Evolutionary conservation across 2,329 filamentous ascomycete genomes (phyloP).

Genomic region (Exophiala phaeomuriformis): DNA sequence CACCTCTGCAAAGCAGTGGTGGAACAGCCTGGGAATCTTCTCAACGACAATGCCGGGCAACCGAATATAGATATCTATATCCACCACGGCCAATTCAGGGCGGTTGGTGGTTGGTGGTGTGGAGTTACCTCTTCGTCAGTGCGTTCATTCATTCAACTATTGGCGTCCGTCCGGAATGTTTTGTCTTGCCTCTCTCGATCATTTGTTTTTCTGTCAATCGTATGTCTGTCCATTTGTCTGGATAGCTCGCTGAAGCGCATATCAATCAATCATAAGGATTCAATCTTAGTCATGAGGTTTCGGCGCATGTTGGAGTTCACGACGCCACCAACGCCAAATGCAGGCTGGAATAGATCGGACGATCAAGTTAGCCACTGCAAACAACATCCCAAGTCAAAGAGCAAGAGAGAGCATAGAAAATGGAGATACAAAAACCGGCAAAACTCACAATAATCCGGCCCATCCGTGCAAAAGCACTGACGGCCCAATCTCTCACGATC

Average conservation of each 20-base stretch:
- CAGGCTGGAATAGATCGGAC: constrained; percentile 50
- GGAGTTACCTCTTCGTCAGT: too few relatives aligned
- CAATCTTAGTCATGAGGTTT: constrained; percentile 23
- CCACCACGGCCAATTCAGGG: too few relatives aligned
- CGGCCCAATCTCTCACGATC: constrained; percentile 65
- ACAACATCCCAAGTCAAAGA: background rate
- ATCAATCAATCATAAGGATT: background rate
- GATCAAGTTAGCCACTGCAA: constrained; percentile 7
- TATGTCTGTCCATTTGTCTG: too few relatives aligned
- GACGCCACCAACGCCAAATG: constrained; percentile 80
- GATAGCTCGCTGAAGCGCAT: background rate
- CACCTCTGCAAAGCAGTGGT: too few relatives aligned
- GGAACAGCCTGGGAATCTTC: too few relatives aligned
- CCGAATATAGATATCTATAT: too few relatives aligned
- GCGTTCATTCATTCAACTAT: too few relatives aligned
- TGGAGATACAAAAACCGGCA: background rate
- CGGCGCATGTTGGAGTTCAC: constrained; percentile 53
- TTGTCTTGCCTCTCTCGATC: too few relatives aligned
- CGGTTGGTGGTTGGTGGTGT: too few relatives aligned
- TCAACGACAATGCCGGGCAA: too few relatives aligned
- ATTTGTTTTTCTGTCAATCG: too few relatives aligned
- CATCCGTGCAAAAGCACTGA: constrained; percentile 66
- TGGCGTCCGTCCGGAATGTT: too few relatives aligned
- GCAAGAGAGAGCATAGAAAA: background rate
- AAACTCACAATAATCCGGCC: constrained; percentile 53